A percentile compares a stretch with the other conserved stretches of the same genome.
Conservation (phyloP, 306 rosid genomes). For the Elaeagnus macrophylla region DNA sequence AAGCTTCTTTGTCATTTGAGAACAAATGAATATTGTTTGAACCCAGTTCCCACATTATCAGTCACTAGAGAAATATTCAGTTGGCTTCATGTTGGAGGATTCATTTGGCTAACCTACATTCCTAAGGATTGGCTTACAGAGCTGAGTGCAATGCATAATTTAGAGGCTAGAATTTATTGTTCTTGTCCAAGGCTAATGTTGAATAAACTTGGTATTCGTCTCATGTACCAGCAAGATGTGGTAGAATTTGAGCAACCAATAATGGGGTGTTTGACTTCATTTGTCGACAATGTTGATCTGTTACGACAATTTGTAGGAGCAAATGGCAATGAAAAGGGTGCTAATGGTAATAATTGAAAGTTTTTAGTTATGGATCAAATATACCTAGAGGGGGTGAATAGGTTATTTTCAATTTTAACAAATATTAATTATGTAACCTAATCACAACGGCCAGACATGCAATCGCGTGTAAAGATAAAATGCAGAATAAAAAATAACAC, state of each 20-base stretch:
- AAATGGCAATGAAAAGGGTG: too few relatives aligned
- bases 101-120: neutral
- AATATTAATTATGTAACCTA: too few relatives aligned
- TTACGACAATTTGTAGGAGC: too few relatives aligned
- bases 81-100: neutral
- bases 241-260: slow-evolving; percentile 2
- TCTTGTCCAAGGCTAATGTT: neutral
- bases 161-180: neutral
- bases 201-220: slow-evolving; percentile 4
- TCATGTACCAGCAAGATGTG: slow-evolving; percentile 8
- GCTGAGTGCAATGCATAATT: neutral
- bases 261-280: neutral
- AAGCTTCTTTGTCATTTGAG: neutral
- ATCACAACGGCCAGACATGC: too few relatives aligned
- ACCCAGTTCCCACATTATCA: neutral
- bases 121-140: neutral
- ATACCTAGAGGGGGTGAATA: too few relatives aligned
- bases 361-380: too few relatives aligned
- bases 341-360: too few relatives aligned
- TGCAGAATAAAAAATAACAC: too few relatives aligned
- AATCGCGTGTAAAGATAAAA: too few relatives aligned
- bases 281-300: neutral
- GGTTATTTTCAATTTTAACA: too few relatives aligned
- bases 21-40: neutral
- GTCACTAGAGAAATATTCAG: neutral